These are phyloP conservation scores for Heliamphora exappendiculata DNA, from an alignment of 148 eudicot species.

Conservation along the genomic window DNA sequence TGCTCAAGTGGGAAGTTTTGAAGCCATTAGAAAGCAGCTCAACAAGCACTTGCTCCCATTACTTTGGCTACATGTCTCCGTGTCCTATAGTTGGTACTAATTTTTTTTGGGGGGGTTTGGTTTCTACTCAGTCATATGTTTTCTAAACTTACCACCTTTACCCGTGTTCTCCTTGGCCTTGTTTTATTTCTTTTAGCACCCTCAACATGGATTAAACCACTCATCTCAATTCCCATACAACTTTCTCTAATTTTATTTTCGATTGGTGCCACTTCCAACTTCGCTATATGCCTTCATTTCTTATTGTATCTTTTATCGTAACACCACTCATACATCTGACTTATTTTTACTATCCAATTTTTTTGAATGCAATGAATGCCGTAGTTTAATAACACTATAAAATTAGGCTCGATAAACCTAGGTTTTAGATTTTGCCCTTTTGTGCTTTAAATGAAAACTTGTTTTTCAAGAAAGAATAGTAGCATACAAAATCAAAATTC, in stretches of 20 bases:
- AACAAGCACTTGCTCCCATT: too few species aligned
- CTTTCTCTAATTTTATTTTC: neutral
- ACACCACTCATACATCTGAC: neutral
- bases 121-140: too few species aligned
- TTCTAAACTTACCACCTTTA: too few species aligned
- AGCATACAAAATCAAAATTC: neutral
- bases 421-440: neutral
- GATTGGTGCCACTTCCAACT: neutral
- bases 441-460: neutral
- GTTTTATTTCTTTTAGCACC: too few species aligned
- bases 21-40: too few species aligned
- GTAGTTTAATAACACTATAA: neutral
- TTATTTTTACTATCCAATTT: neutral
- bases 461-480: neutral
- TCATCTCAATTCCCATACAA: neutral
- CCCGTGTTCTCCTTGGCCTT: too few species aligned
- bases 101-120: too few species aligned
- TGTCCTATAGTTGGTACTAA: too few species aligned
- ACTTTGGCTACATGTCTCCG: too few species aligned
- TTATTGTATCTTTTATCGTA: neutral
- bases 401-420: neutral
- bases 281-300: neutral
- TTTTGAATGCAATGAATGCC: neutral
- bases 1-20: too few species aligned
- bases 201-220: too few species aligned